Evolutionary conservation across 352 stramenopile species (phyloP).

Genomic region (Phytophthora brassicae): DNA sequence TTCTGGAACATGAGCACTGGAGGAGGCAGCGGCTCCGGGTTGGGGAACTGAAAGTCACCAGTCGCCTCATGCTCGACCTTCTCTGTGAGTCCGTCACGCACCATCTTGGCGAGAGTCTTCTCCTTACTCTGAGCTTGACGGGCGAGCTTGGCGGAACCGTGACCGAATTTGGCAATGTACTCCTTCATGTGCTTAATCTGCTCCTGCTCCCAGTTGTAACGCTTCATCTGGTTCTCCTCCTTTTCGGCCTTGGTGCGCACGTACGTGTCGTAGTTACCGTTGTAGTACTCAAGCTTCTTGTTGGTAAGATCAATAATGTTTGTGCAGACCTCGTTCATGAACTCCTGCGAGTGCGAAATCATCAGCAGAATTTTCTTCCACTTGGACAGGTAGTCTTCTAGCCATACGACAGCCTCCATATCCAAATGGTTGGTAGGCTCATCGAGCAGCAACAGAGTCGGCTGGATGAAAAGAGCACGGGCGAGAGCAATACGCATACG

Average conservation of each 20-base stretch:
- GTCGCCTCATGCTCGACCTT: constrained; percentile 89
- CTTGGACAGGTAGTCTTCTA: constrained; percentile 97
- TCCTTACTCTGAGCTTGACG: constrained; percentile 98
- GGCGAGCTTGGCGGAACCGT: constrained; percentile 97
- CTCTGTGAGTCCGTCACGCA: constrained; percentile 93
- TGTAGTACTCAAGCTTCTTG: constrained; percentile 97
- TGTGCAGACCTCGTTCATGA: constrained; percentile 98
- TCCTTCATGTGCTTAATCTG: constrained; percentile 99
- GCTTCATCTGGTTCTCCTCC: constrained; percentile 99
- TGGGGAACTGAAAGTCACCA: constrained; percentile 96
- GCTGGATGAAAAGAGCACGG: constrained; percentile 97
- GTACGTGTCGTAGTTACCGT: constrained; percentile 99
- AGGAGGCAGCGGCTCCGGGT: constrained; percentile 94
- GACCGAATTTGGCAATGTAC: constrained; percentile 98
- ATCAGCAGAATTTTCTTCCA: constrained; percentile 98
- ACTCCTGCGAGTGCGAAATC: constrained; percentile 98
- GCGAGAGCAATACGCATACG: constrained; percentile 96
- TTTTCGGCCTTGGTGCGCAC: constrained; percentile 95
- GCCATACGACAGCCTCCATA: constrained; percentile 98
- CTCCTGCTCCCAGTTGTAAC: constrained; percentile 97
- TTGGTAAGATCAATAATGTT: constrained; percentile 97
- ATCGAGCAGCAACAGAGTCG: constrained; percentile 93
- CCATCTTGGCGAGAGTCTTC: constrained; percentile 99
- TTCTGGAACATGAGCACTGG: constrained; percentile 98
- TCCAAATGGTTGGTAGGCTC: constrained; percentile 97